Percentiles rank a stretch among this genome's conserved stretches.
Evolutionary conservation across 2,329 filamentous ascomycete genomes (phyloP).

Genomic region (Ophiocordyceps sinensis): DNA sequence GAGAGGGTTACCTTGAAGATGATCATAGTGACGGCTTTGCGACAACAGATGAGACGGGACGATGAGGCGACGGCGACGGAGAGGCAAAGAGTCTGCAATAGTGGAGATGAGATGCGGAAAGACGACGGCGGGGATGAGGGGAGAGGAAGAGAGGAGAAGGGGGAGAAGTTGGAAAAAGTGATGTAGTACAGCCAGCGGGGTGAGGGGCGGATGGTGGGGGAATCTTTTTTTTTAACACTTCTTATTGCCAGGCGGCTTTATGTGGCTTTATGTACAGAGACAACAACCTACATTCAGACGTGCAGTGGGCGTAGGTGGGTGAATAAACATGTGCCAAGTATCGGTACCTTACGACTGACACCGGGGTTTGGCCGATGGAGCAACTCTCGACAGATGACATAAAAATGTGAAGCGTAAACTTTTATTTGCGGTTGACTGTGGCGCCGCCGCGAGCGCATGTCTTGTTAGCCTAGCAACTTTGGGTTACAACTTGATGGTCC

Average conservation of each 20-base stretch:
- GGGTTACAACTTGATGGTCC: too few species aligned
- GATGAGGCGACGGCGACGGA: slow-evolving; percentile 1
- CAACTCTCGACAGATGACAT: too few species aligned
- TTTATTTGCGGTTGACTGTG: too few species aligned
- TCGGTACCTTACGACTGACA: too few species aligned
- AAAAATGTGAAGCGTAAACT: too few species aligned
- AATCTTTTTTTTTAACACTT: background rate
- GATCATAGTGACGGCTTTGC: slow-evolving; percentile 47
- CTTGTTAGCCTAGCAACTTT: too few species aligned
- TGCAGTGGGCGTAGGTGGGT: too few species aligned
- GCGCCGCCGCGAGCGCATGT: too few species aligned
- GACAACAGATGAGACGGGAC: slow-evolving; percentile 5
- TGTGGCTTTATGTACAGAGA: background rate
- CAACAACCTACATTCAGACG: background rate
- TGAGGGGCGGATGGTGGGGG: background rate
- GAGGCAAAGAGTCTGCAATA: slow-evolving; percentile 1
- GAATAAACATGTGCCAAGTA: too few species aligned
- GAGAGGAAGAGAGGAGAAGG: background rate
- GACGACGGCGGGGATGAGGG: background rate
- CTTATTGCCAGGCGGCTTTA: background rate
- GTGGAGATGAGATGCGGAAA: slow-evolving; percentile 3
- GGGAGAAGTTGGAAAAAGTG: background rate
- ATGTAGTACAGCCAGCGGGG: background rate
- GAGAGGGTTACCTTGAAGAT: slow-evolving; percentile 48
- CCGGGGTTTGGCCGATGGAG: too few species aligned